A percentile compares a stretch with the other conserved stretches of the same genome.
phyloP scores from a whole-genome alignment of 192 early-diverging fungal genomes.

The Chytriomyces hyalinus region DNA sequence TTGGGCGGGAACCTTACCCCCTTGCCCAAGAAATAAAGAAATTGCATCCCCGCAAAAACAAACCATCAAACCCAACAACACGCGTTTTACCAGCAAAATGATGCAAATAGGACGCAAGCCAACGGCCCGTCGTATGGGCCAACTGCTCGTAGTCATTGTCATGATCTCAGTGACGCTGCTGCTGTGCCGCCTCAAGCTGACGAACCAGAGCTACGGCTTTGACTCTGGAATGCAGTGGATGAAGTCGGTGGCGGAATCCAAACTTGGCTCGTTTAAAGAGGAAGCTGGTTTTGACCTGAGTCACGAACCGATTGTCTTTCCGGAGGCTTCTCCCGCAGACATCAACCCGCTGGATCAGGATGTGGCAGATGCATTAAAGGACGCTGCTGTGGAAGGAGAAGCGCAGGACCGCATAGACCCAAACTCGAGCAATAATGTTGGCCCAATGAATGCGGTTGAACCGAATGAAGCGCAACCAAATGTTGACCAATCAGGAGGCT shows the following conservation, averaged over 20 bases:
- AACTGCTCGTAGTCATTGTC: not conserved
- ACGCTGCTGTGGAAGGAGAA: not conserved
- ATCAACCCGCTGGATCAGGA: not conserved
- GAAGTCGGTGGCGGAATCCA: not conserved
- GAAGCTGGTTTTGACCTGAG: not conserved
- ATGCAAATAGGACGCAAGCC: not conserved
- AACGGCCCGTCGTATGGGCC: not conserved
- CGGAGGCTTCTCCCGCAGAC: not conserved
- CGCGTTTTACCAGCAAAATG: not conserved
- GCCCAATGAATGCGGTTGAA: not conserved
- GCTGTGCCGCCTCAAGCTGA: not conserved
- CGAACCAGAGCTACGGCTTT: not conserved
- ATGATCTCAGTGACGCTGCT: not conserved
- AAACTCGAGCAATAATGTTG: not conserved
- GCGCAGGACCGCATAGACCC: slow-evolving; percentile 3
- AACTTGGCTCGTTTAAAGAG: not conserved
- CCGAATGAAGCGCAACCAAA: not conserved
- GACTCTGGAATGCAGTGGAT: not conserved
- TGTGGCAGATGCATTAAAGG: not conserved
- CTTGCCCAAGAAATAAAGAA: too few relatives aligned
- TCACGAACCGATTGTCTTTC: not conserved
- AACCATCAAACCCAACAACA: not conserved
- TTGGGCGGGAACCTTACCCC: too few relatives aligned
- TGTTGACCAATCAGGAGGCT: not conserved
- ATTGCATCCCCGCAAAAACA: too few relatives aligned